Evolutionary conservation across 805 yeast species (phyloP).

Genomic region (Jamesozyma spencerorum): DNA sequence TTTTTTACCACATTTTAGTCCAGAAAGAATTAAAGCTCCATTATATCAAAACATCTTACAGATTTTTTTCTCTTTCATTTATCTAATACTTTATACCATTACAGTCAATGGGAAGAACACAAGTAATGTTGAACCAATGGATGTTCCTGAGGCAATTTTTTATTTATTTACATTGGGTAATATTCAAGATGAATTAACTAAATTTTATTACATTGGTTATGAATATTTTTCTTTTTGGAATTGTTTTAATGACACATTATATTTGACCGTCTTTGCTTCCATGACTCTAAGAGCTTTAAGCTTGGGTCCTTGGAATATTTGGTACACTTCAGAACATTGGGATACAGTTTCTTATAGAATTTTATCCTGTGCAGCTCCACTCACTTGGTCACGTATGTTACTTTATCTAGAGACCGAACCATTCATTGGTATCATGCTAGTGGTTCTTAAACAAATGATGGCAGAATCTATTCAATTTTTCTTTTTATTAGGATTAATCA

Average conservation of each 20-base stretch:
- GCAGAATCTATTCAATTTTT: constrained; percentile 79
- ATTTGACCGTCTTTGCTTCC: constrained; percentile 43
- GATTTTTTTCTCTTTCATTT: constrained; percentile 55
- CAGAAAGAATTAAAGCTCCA: constrained; percentile 79
- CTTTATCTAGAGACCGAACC: constrained; percentile 68
- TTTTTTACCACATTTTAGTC: constrained; percentile 59
- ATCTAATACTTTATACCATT: constrained; percentile 53
- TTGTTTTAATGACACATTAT: constrained; percentile 65
- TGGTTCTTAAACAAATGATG: constrained; percentile 78
- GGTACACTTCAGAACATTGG: constrained; percentile 26
- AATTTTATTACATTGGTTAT: constrained; percentile 68
- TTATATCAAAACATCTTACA: constrained; percentile 69
- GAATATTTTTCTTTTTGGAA: constrained; percentile 71
- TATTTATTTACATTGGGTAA: constrained; percentile 61
- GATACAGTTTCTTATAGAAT: constrained; percentile 59
- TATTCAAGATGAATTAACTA: constrained; percentile 56
- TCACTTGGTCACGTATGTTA: constrained; percentile 75
- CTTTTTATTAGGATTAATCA: constrained; percentile 57
- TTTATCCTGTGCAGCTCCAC: constrained; percentile 72
- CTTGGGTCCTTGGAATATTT: constrained; percentile 20
- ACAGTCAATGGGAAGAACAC: constrained; percentile 47
- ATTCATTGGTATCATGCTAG: constrained; percentile 84
- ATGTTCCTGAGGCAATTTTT: constrained; percentile 45
- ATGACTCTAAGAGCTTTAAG: constrained; percentile 43
- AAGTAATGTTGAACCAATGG: constrained; percentile 29